Percentiles rank a stretch among this genome's conserved stretches.
phyloP scores from a whole-genome alignment of 192 early-diverging fungal genomes.

The Coemansia sp. region DNA sequence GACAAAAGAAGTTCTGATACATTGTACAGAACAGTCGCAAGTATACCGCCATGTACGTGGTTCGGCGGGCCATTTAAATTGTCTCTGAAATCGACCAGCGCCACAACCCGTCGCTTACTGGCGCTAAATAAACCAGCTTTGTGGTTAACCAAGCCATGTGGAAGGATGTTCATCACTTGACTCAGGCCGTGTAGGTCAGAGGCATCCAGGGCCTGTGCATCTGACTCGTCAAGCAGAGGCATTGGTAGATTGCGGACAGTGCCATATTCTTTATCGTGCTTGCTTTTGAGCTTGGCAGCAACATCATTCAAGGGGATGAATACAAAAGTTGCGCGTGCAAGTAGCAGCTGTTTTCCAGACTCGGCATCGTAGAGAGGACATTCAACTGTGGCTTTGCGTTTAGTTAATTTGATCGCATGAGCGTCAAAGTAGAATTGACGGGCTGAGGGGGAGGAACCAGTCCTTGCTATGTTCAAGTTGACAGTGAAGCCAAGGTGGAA shows the following conservation, averaged over 20 bases:
- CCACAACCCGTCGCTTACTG: neutral
- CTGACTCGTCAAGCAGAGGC: slow-evolving; percentile 3
- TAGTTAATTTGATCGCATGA: neutral
- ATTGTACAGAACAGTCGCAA: slow-evolving; percentile 33
- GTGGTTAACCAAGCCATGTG: slow-evolving; percentile 6
- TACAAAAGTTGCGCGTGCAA: slow-evolving; percentile 14
- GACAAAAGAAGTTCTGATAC: slow-evolving; percentile 16
- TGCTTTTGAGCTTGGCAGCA: neutral
- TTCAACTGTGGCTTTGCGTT: slow-evolving; percentile 19
- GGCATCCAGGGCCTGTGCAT: neutral
- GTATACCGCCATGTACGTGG: slow-evolving; percentile 37
- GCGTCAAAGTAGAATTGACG: slow-evolving; percentile 28
- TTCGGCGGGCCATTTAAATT: slow-evolving; percentile 20
- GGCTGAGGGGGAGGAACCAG: neutral
- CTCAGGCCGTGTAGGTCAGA: slow-evolving; percentile 14
- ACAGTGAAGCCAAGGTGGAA: slow-evolving; percentile 26
- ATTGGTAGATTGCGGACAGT: neutral
- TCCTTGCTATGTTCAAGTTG: slow-evolving; percentile 20
- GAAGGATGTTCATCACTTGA: slow-evolving; percentile 30
- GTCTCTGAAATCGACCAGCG: slow-evolving; percentile 15
- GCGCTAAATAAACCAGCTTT: slow-evolving; percentile 8
- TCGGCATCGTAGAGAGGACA: slow-evolving; percentile 26
- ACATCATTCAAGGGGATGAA: slow-evolving; percentile 10
- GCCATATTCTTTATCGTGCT: too few relatives aligned
- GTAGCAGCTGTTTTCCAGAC: slow-evolving; percentile 12